Conservation (phyloP, 176 grass and related monocot genomes). For the Oryza punctata region DNA sequence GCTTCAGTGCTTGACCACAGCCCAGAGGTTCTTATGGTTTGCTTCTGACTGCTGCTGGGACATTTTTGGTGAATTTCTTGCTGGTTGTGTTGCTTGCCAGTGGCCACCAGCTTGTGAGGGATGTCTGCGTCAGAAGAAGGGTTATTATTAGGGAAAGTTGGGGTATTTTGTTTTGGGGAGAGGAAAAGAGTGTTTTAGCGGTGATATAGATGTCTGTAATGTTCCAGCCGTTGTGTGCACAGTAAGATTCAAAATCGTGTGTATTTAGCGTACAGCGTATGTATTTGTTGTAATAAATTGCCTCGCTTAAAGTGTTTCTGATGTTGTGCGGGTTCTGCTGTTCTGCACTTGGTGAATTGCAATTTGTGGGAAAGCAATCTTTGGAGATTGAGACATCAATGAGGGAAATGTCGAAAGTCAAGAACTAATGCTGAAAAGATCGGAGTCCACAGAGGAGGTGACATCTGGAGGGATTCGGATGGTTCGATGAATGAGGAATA, state of each 20-base stretch:
- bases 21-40: slow-evolving; percentile 12
- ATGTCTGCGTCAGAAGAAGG: slow-evolving; percentile 19
- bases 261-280: slow-evolving; percentile 41
- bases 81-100: slow-evolving; percentile 25
- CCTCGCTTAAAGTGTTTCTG: slow-evolving; percentile 12
- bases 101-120: slow-evolving; percentile 21
- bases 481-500: not conserved
- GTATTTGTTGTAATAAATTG: slow-evolving; percentile 58
- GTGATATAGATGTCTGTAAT: slow-evolving; percentile 33
- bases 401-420: not conserved
- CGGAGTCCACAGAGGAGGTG: not conserved
- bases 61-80: slow-evolving; percentile 36
- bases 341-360: not conserved
- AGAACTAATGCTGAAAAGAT: not conserved
- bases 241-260: slow-evolving; percentile 26
- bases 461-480: not conserved
- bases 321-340: not conserved
- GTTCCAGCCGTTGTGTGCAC: slow-evolving; percentile 37
- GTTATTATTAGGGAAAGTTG: not conserved
- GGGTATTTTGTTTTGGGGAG: not conserved
- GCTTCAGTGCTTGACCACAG: slow-evolving; percentile 28
- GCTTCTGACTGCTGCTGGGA: slow-evolving; percentile 4
- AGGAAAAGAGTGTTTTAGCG: not conserved
- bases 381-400: not conserved
- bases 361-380: not conserved